A percentile compares a stretch with the other conserved stretches of the same genome.
These are phyloP conservation scores for Pseudogymnoascus sp. DNA, from an alignment of 2,329 filamentous ascomycete genomes.

Conservation along the genomic window DNA sequence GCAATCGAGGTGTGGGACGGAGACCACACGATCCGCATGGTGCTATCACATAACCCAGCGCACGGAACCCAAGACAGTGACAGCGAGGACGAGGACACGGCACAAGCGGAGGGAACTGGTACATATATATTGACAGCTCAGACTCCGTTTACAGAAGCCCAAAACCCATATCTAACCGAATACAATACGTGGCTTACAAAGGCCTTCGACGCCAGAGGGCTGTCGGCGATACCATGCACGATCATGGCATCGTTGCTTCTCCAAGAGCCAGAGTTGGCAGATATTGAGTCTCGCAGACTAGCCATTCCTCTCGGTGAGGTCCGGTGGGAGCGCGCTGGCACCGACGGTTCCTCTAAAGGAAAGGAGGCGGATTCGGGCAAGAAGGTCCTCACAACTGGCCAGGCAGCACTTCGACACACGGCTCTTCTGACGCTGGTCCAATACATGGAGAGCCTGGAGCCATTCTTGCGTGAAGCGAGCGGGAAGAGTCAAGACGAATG, in stretches of 20 bases:
- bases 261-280: constrained; percentile 71
- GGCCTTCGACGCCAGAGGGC: constrained; percentile 62
- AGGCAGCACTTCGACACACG: constrained; percentile 67
- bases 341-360: constrained; percentile 39
- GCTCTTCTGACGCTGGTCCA: constrained; percentile 77
- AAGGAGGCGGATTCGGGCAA: constrained; percentile 25
- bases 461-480: constrained; percentile 70
- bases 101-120: constrained; percentile 60
- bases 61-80: constrained; percentile 28
- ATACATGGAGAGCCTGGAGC: constrained; percentile 79
- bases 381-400: constrained; percentile 43
- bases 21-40: constrained; percentile 74
- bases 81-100: constrained; percentile 52
- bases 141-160: constrained; percentile 71
- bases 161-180: constrained; percentile 75
- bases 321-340: constrained; percentile 76
- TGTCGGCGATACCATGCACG: constrained; percentile 72
- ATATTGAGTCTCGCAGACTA: constrained; percentile 66
- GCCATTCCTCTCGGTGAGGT: constrained; percentile 83
- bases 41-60: constrained; percentile 63
- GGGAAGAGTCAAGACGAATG: constrained; percentile 87
- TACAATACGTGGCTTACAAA: constrained; percentile 78
- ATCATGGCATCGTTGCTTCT: constrained; percentile 67
- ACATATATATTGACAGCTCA: constrained; percentile 78
- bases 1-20: constrained; percentile 84